Base-by-base conservation (phyloP, 2,329 filamentous ascomycete genomes). In the Hypomyces rosellus region DNA sequence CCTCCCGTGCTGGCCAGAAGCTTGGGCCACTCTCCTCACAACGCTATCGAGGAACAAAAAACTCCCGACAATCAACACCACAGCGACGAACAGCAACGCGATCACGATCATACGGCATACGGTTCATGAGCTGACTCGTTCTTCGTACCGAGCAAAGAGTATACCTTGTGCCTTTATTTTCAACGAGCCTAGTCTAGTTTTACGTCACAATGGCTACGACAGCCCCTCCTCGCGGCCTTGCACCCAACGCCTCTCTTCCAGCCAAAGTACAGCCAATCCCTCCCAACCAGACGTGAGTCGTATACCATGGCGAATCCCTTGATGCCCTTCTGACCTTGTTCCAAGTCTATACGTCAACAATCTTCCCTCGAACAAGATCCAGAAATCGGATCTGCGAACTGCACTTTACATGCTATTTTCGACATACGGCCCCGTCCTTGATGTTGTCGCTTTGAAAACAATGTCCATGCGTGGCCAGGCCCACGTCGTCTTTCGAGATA, bases 381-480 rank as follows among this genome's bases (percentile, higher is more conserved):
- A 87, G 63, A 99, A 97, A 69, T 76, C 81, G 54, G 91, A 97
- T 66, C 73, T 99, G 39, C 85, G 90, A 62, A 86, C 89, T 42
- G 86, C 86, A 5, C 78, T 99, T 30, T 99, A 99, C 72, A 88
- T 90, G 68, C 80, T 97, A 12, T 97, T 97, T 68, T 89, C 90
- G 11, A 95, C 90, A 13, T 95, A 96, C 65, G 93, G 93, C 38
- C 84, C 89, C 1, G 87, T 99, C 14, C 81, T 99, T 52, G 93
- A 99, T 65, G 82, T 99, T 16, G 87, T 96, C 45, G 88, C 89
- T 30, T 76, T 96, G 60, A 95, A 90, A 73, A 95, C 89, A 1
- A 77, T 78, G 67, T 89, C 89, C 72, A 96, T 97, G 91, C 86
- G 93, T 45, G 93, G 93, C 3, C 93, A 99, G 70, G 93, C 93